Evolutionary conservation across 1,284 basidiomycete genomes (phyloP), one percentile per base, ranked within the genome.

Genomic region (Mycosarcoma mackinlayi): DNA sequence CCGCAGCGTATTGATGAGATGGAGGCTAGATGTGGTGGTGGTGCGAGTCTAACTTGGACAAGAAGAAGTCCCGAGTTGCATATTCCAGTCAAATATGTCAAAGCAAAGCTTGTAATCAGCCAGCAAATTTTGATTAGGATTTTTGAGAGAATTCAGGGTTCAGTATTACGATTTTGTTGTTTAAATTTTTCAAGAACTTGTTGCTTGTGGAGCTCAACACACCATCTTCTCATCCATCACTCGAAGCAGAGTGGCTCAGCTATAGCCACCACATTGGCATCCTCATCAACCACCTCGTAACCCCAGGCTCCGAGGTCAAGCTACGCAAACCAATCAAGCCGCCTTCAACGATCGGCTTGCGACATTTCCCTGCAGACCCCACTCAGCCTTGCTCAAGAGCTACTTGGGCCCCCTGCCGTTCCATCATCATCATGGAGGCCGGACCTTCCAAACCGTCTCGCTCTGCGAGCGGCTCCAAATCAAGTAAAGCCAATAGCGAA

Each of bases 381-480:
- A n/a, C n/a, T n/a, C n/a, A n/a, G 18, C 19, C 41, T 37, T 7
- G 16, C 27, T 24, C 28, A 37, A 33, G 21, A 47, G 47, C 60
- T 28, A 35, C 6, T 8, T 21, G 45, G n/a, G n/a, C 35, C 23
- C 5, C 46, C 45, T 24, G 6, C 33, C n/a, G 4, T 23, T 13
- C 8, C n/a, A 38, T 18, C 23, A 8, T 7, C 47, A 54, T 9
- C 41, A 71, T 71, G 68, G 68, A 71, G 38, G 57, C 68, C 6
- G 68, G 68, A 7, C 68, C 68, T 10, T 71, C 68, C 35, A 55
- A 65, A 23, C 57, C 51, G 3, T 33, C 54, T 16, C 46, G 58
- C 42, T 38, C 44, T 6, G 30, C 44, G 14, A 51, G 37, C 18
- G 52, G 58, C 54, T 53, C 45, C 19, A 53, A 45, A 24, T 19